Evolutionary conservation across 2,329 filamentous ascomycete species (phyloP).

Genomic region (Fusarium albosuccineum): DNA sequence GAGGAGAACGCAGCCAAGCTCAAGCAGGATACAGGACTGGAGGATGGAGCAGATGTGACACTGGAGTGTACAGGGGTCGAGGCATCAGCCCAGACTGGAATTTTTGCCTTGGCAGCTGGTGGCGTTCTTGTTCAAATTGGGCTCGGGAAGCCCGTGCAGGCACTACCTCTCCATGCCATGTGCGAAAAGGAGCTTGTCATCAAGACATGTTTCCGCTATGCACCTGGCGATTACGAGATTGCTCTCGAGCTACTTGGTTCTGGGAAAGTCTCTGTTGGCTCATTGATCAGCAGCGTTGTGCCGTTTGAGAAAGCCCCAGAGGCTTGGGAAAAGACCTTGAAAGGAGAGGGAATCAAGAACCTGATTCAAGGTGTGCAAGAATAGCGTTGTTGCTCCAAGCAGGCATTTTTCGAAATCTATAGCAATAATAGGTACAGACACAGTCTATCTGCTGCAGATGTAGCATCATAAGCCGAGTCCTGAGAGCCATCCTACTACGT

Average conservation of each 20-base stretch:
- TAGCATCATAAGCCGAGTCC: too few relatives aligned
- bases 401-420: too few relatives aligned
- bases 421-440: too few relatives aligned
- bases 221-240: conserved; percentile 85
- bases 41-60: conserved; percentile 77
- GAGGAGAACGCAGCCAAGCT: conserved; percentile 28
- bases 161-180: conserved; percentile 77
- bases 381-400: neutral
- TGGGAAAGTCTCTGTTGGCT: conserved; percentile 82
- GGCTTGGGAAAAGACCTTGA: conserved; percentile 89
- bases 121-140: conserved; percentile 36
- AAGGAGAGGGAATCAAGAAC: conserved; percentile 80
- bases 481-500: too few relatives aligned
- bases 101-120: conserved; percentile 18
- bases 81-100: conserved; percentile 26
- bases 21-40: conserved; percentile 51
- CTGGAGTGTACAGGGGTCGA: conserved; percentile 41
- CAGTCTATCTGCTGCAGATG: too few relatives aligned
- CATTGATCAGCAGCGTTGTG: conserved; percentile 81
- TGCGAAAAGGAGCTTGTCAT: conserved; percentile 89
- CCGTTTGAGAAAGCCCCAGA: conserved; percentile 74
- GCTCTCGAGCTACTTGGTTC: conserved; percentile 80
- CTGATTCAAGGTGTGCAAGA: conserved; percentile 59
- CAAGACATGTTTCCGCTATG: conserved; percentile 90
- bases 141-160: conserved; percentile 33